Conservation (phyloP, 345 rosid genomes). For the Eucalyptus brandiana region DNA sequence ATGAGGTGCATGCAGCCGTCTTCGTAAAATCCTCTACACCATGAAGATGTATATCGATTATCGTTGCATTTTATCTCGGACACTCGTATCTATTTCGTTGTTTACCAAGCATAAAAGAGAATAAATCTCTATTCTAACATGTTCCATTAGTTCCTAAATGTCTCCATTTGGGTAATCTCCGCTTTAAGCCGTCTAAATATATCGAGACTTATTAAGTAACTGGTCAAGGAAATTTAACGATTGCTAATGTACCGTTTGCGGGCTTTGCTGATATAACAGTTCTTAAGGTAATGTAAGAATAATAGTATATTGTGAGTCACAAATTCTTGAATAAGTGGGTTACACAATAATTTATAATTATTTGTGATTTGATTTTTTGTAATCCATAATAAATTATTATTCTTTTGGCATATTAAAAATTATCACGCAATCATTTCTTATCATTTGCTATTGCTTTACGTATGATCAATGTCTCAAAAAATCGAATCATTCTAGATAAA, state of each 20-base stretch:
- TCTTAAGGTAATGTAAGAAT: rapidly evolving
- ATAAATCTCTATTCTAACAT: neutral
- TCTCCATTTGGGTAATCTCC: neutral
- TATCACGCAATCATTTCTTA: rapidly evolving
- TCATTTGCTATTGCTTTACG: neutral
- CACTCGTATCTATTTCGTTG: neutral
- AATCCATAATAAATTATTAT: rapidly evolving
- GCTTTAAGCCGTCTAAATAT: neutral
- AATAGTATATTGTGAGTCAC: rapidly evolving
- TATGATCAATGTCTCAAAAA: neutral
- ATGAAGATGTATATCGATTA: neutral
- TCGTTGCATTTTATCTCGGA: neutral
- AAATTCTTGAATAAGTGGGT: rapidly evolving
- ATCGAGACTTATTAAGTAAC: neutral
- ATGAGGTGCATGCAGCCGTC: neutral
- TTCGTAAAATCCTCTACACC: neutral
- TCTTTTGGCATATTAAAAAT: rapidly evolving
- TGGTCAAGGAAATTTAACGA: rapidly evolving
- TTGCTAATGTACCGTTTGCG: neutral
- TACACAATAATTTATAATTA: too few relatives aligned
- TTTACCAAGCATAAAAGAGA: neutral
- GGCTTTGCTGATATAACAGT: too few relatives aligned
- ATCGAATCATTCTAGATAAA: neutral
- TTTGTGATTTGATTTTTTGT: too few relatives aligned
- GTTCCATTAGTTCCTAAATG: neutral